Evolutionary conservation across 2,329 filamentous ascomycete genomes (phyloP), one percentile per base, ranked within the genome.

Genomic region (Colletotrichum costaricense): DNA sequence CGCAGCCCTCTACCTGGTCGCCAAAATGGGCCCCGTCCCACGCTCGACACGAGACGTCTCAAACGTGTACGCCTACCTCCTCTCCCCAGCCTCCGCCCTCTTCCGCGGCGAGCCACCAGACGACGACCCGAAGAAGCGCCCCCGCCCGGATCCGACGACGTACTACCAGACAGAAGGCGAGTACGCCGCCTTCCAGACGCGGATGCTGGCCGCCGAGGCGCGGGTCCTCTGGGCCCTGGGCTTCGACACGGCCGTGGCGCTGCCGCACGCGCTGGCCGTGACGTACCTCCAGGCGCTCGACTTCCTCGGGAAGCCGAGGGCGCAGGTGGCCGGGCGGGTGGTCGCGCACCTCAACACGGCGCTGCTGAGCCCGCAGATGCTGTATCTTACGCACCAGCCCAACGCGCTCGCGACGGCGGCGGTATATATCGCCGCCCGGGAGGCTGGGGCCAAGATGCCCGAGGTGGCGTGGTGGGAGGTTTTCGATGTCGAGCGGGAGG

Each of bases 401-500:
- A 90, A 93, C 74, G 90, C 92, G 28, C 86, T 99, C 11, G 96
- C 97, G 5, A 94, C 95, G 2, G 94, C 95, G 1, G 94, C 95
- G 1, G 93, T 98, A 38, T 99, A 98, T 80, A 90, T 95, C n/a
- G 94, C 96, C 0, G 93, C 95, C 1, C 89, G 92, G 57, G 95
- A 98, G 76, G 81, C 90, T 1, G 92, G 89, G 0, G 90, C 93
- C 14, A 95, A 94, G 81, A 88, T 98, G 83, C 95, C 96, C 0
- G 93, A 93, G 75, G 90, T 90, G 60, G 92, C 94, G 75, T 99
- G 97, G 97, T 99, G 97, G 97, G 95, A 98, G 82, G 94, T 98
- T 0, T 98, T 98, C 81, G 97, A 99, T 82, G 94, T 97, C 8
- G 95, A 98, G 78, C 88, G 97, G 63, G 97, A 99, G 85, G 95